Evolutionary conservation across 805 yeast species (phyloP).

Genomic region (Brettanomyces sp.): DNA sequence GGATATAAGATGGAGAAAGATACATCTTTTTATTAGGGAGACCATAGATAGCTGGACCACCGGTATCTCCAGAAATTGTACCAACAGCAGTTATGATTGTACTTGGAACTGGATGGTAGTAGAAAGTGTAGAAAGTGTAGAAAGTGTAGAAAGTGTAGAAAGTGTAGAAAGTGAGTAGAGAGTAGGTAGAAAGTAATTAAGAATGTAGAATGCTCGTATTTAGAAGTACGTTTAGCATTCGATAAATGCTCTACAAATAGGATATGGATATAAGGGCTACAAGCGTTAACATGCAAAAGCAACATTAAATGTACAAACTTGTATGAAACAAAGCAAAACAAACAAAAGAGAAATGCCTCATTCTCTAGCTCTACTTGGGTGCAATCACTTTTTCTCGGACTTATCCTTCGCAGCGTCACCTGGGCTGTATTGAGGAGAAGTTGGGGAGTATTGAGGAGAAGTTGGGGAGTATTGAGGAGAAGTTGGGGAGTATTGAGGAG

Average conservation of each 20-base stretch:
- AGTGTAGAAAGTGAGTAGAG: too few relatives aligned
- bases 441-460: constrained; percentile 67
- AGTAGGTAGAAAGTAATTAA: too few relatives aligned
- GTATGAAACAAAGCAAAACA: background rate
- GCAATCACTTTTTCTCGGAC: constrained; percentile 20
- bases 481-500: constrained; percentile 69
- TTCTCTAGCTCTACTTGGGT: background rate
- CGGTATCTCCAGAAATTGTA: constrained; percentile 98
- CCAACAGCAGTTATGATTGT: constrained; percentile 94
- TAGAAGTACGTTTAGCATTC: too few relatives aligned
- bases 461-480: constrained; percentile 66
- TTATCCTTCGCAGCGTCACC: constrained; percentile 57
- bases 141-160: too few relatives aligned
- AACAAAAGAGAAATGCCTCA: background rate
- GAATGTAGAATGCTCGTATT: too few relatives aligned
- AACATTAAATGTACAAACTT: constrained; percentile 22
- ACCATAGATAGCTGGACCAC: constrained; percentile 98
- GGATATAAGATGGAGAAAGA: constrained; percentile 94
- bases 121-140: too few relatives aligned
- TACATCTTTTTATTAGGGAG: constrained; percentile 96
- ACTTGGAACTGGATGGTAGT: constrained; percentile 27
- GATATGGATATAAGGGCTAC: too few relatives aligned
- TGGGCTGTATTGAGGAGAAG: constrained; percentile 58
- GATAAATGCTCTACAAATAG: constrained; percentile 35
- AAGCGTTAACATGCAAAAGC: constrained; percentile 40